Evolutionary conservation across 2,329 filamentous ascomycete species (phyloP).

Genomic region (Epichloe bromicola): DNA sequence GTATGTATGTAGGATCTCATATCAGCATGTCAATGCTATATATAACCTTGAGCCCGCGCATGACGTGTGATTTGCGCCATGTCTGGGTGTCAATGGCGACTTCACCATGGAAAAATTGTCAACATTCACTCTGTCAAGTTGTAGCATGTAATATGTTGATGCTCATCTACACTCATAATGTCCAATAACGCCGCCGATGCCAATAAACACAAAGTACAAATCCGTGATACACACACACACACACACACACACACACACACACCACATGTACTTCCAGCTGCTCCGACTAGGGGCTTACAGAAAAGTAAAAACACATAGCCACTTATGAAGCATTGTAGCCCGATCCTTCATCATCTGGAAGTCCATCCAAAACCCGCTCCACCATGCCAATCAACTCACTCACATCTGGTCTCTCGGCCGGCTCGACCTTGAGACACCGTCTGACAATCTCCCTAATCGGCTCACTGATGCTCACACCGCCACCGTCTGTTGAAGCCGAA

Average conservation of each 20-base stretch:
- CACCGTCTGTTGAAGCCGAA: conserved; percentile 8
- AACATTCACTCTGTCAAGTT: too few species aligned
- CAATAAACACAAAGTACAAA: too few species aligned
- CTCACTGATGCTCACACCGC: conserved; percentile 51
- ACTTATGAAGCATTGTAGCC: not conserved
- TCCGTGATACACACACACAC: not conserved
- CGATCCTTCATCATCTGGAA: conserved; percentile 4
- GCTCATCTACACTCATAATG: too few species aligned
- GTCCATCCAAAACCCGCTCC: conserved; percentile 50
- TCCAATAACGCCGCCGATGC: too few species aligned
- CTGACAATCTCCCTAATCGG: conserved; percentile 77
- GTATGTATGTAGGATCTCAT: not conserved
- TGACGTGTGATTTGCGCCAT: too few species aligned
- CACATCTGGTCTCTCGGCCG: conserved; percentile 75
- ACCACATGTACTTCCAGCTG: not conserved
- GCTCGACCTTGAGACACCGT: conserved; percentile 76
- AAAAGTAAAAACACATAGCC: not conserved
- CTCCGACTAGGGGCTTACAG: not conserved
- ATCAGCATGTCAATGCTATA: too few species aligned
- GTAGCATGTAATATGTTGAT: too few species aligned
- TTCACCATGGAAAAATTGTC: too few species aligned
- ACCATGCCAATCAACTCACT: conserved; percentile 70
- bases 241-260: not conserved
- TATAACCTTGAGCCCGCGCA: too few species aligned
- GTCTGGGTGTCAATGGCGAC: too few species aligned